Conservation (phyloP, 768 basidiomycete genomes). For the Termitomyces sp. region DNA sequence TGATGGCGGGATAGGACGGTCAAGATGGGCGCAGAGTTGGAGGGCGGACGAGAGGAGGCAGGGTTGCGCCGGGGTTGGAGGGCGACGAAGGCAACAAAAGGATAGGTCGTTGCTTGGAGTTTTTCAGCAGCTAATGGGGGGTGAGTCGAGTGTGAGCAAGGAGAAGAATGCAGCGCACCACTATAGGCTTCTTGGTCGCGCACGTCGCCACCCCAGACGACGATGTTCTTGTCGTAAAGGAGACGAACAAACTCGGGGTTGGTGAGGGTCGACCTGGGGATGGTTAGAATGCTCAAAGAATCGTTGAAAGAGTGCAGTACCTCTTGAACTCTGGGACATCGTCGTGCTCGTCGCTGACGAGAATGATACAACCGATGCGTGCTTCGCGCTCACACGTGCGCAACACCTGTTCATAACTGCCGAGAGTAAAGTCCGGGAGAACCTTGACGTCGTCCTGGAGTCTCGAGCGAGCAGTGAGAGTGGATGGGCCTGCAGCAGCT, state of each 20-base stretch:
- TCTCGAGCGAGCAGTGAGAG: slow-evolving; percentile 29
- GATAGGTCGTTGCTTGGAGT: slow-evolving; percentile 85
- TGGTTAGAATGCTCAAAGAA: background rate
- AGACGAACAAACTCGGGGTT: slow-evolving; percentile 63
- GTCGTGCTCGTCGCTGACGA: slow-evolving; percentile 90
- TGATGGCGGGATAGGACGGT: slow-evolving; percentile 86
- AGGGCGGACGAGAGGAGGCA: slow-evolving; percentile 23
- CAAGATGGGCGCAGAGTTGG: slow-evolving; percentile 39
- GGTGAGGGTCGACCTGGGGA: slow-evolving; percentile 62
- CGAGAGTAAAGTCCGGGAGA: slow-evolving; percentile 77
- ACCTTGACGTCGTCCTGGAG: slow-evolving; percentile 35
- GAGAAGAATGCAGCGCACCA: slow-evolving; percentile 44
- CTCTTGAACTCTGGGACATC: slow-evolving; percentile 83
- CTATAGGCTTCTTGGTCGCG: slow-evolving; percentile 75
- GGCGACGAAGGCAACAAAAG: slow-evolving; percentile 88
- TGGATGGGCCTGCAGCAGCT: slow-evolving; percentile 38
- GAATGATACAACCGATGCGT: slow-evolving; percentile 71
- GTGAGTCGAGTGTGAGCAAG: slow-evolving; percentile 53
- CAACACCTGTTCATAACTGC: slow-evolving; percentile 78
- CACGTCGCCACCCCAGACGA: slow-evolving; percentile 93
- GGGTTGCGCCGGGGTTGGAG: slow-evolving; percentile 66
- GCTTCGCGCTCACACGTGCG: slow-evolving; percentile 63
- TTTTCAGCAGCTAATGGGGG: slow-evolving; percentile 43
- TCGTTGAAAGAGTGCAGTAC: slow-evolving; percentile 28
- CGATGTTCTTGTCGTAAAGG: slow-evolving; percentile 66